Percentiles rank a stretch among this genome's conserved stretches.
These are phyloP conservation scores for Leishmania arabica DNA, from an alignment of 208 protist species.

Conservation along the genomic window DNA sequence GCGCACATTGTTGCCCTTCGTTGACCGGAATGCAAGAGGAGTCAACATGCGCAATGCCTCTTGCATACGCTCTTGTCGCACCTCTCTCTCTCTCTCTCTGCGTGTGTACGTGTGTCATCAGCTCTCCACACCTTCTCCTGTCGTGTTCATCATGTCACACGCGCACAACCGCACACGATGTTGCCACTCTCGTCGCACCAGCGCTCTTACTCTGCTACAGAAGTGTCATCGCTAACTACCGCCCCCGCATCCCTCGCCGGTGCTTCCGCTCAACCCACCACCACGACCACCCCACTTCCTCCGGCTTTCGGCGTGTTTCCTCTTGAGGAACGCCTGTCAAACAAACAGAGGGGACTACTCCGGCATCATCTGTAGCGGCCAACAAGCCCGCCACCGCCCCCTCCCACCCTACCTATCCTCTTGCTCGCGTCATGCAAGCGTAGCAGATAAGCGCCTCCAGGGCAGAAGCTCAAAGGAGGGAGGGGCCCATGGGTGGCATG, in stretches of 20 bases:
- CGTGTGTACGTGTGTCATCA: neutral
- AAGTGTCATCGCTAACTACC: neutral
- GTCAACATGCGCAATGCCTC: neutral
- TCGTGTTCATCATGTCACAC: neutral
- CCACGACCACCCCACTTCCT: neutral
- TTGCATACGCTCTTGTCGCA: neutral
- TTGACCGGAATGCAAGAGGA: no score
- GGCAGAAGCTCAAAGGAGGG: neutral
- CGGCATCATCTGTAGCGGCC: neutral
- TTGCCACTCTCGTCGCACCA: neutral
- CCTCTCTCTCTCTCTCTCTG: neutral
- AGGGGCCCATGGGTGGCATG: neutral
- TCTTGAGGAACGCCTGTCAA: neutral
- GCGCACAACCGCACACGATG: neutral
- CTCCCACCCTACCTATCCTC: neutral
- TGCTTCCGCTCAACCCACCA: neutral
- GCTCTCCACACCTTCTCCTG: neutral
- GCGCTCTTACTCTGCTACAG: neutral
- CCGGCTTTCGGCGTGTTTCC: neutral
- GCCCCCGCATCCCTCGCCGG: neutral
- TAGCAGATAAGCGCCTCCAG: neutral
- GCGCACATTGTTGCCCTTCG: no score
- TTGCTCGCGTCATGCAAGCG: neutral
- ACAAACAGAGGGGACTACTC: neutral
- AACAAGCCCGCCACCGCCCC: neutral